phyloP scores from a whole-genome alignment of 163 green algal species.

The Prototheca wickerhamii region DNA sequence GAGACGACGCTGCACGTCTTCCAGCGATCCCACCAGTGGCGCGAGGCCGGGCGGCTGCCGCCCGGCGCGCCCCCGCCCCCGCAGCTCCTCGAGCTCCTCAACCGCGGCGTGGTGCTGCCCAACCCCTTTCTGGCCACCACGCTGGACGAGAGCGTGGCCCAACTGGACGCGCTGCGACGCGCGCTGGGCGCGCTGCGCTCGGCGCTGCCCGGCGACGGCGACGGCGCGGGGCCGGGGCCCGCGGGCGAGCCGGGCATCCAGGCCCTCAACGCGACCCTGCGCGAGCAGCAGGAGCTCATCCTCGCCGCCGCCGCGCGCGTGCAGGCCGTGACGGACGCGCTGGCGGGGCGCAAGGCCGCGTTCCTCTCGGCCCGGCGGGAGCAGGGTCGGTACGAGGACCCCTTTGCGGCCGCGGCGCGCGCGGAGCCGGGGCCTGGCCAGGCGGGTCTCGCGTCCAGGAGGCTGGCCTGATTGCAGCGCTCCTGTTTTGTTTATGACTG shows the following conservation, averaged over 20 bases:
- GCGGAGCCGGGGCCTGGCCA: neutral
- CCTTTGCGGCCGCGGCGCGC: neutral
- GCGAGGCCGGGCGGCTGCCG: slow-evolving; percentile 12
- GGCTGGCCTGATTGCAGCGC: neutral
- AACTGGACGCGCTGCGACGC: slow-evolving; percentile 2
- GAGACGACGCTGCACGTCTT: slow-evolving; percentile 25
- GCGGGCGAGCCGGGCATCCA: neutral
- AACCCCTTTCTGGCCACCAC: slow-evolving; percentile 14
- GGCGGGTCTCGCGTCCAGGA: neutral
- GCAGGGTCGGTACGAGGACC: neutral
- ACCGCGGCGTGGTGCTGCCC: slow-evolving; percentile 14
- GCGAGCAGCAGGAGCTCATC: slow-evolving; percentile 37
- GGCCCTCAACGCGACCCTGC: slow-evolving; percentile 21
- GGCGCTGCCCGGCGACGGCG: neutral
- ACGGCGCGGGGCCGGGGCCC: no score
- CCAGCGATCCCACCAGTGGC: slow-evolving; percentile 25
- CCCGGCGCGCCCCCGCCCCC: slow-evolving; percentile 10
- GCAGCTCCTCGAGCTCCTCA: slow-evolving; percentile 13
- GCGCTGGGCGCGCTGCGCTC: slow-evolving; percentile 8
- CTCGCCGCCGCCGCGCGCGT: slow-evolving; percentile 28
- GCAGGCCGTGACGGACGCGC: slow-evolving; percentile 21
- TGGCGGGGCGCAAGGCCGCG: slow-evolving; percentile 2
- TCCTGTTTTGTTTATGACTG: no score
- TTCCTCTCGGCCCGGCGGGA: neutral
- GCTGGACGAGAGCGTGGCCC: neutral